A percentile compares a stretch with the other conserved stretches of the same genome.
Conservation (phyloP, 352 stramenopile species). For the Halophytophthora batemanensis region DNA sequence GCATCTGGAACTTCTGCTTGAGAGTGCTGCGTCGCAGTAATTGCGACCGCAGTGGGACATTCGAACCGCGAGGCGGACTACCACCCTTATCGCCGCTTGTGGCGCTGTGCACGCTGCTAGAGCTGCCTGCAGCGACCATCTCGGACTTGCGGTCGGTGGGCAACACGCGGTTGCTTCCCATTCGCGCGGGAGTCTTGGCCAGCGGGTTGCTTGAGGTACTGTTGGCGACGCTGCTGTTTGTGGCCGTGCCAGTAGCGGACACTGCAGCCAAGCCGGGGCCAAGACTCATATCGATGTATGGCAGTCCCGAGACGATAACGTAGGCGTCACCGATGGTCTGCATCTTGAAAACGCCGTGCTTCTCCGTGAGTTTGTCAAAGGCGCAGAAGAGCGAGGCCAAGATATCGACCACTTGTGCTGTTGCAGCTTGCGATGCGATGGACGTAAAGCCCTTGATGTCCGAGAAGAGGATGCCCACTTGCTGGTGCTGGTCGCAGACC, state of each 20-base stretch:
- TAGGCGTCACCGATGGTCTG: constrained; percentile 93
- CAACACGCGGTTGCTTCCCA: constrained; percentile 52
- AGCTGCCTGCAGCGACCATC: too few species aligned
- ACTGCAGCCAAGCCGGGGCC: constrained; percentile 38
- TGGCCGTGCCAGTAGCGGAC: constrained; percentile 11
- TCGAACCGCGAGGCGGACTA: constrained; percentile 3
- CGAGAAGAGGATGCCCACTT: constrained; percentile 88
- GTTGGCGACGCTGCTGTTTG: constrained; percentile 15
- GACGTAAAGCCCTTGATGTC: constrained; percentile 92
- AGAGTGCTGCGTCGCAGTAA: constrained; percentile 53
- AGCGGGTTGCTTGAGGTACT: constrained; percentile 1
- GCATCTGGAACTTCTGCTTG: constrained; percentile 83
- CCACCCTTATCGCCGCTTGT: neutral
- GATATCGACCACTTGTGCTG: constrained; percentile 88
- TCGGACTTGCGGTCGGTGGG: constrained; percentile 31
- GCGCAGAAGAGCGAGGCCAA: constrained; percentile 89
- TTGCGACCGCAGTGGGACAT: constrained; percentile 18
- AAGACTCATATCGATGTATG: constrained; percentile 85
- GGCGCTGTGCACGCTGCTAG: too few species aligned
- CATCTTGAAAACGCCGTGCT: constrained; percentile 93
- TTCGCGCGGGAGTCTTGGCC: constrained; percentile 10
- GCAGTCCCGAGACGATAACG: constrained; percentile 84
- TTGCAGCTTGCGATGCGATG: constrained; percentile 81
- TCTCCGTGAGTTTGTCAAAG: constrained; percentile 91
- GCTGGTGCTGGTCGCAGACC: constrained; percentile 83